Evolutionary conservation across 371 early-diverging fungal species (phyloP).

Genomic region (Mucor racemosus): DNA sequence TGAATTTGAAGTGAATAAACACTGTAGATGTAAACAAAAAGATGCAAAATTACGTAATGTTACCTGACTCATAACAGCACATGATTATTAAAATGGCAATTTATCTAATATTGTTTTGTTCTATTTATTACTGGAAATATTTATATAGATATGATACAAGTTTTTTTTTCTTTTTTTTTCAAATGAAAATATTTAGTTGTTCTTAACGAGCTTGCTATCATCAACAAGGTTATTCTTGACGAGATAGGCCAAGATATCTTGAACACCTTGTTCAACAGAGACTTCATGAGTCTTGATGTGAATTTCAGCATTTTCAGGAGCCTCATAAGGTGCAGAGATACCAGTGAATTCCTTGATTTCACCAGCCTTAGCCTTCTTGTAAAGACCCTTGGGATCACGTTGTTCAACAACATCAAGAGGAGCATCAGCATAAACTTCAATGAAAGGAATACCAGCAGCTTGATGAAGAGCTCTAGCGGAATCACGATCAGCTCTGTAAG

Average conservation of each 20-base stretch:
- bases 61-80: no score
- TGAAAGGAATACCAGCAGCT: conserved; percentile 75
- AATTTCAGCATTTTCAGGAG: conserved; percentile 82
- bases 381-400: conserved; percentile 95
- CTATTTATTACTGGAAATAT: background rate
- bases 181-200: conserved; percentile 6
- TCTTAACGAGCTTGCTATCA: conserved; percentile 30
- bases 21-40: no score
- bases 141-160: background rate
- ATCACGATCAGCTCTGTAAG: conserved; percentile 85
- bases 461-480: conserved; percentile 80
- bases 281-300: conserved; percentile 80
- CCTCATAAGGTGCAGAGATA: conserved; percentile 92
- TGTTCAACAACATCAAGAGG: conserved; percentile 87
- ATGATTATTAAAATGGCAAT: no score
- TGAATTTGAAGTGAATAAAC: no score
- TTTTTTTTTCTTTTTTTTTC: background rate
- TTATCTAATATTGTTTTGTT: no score
- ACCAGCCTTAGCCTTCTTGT: conserved; percentile 93
- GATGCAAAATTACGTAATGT: no score
- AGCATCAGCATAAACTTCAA: conserved; percentile 88
- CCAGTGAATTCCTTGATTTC: conserved; percentile 95
- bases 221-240: conserved; percentile 36
- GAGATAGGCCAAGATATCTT: conserved; percentile 48
- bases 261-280: conserved; percentile 73